phyloP scores from a whole-genome alignment of 352 stramenopile species.

The Globisporangium cystogenes region DNA sequence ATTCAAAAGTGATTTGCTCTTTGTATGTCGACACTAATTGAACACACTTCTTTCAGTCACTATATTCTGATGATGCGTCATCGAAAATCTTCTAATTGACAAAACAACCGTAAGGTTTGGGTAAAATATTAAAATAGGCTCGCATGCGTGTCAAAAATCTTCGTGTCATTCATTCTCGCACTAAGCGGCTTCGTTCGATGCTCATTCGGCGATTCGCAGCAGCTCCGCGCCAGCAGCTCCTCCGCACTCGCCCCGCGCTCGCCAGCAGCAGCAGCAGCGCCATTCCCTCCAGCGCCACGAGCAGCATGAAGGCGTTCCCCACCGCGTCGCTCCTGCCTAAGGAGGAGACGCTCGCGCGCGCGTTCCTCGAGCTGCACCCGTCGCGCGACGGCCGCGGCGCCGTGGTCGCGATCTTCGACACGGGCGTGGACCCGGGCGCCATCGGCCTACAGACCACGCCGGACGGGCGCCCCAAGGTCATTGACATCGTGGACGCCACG shows the following conservation, averaged over 20 bases:
- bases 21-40: too few relatives aligned
- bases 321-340: constrained; percentile 83
- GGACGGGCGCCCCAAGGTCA: constrained; percentile 89
- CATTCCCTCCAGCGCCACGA: background rate
- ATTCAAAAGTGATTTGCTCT: too few relatives aligned
- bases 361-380: constrained; percentile 78
- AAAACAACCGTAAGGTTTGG: too few relatives aligned
- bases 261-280: too few relatives aligned
- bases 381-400: constrained; percentile 89
- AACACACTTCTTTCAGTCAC: too few relatives aligned
- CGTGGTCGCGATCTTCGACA: constrained; percentile 95
- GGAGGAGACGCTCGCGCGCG: constrained; percentile 83
- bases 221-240: background rate
- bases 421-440: constrained; percentile 91
- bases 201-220: constrained; percentile 1
- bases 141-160: too few relatives aligned
- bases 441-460: constrained; percentile 80
- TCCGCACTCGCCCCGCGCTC: background rate
- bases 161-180: too few relatives aligned
- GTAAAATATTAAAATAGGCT: too few relatives aligned
- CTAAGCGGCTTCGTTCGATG: too few relatives aligned
- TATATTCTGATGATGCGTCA: too few relatives aligned
- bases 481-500: constrained; percentile 95
- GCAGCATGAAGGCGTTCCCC: constrained; percentile 53
- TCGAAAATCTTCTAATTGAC: too few relatives aligned